Percentiles rank a stretch among this genome's conserved stretches.
phyloP scores from a whole-genome alignment of 495 filamentous ascomycete genomes.

The Aspergillus heteromorphus region DNA sequence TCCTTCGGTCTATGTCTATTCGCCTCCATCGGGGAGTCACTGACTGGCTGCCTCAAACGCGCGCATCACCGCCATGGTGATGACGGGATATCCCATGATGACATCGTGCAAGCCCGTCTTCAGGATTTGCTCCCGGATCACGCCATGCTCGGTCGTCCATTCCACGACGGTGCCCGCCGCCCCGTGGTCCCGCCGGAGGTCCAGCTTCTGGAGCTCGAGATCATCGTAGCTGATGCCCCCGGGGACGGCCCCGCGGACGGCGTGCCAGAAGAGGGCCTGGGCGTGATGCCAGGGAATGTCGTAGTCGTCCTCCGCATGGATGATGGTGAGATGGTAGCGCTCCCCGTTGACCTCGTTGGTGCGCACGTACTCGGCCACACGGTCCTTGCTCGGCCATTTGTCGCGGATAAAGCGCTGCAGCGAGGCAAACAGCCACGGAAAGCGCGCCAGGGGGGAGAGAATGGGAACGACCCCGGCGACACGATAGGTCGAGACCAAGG shows the following conservation, averaged over 20 bases:
- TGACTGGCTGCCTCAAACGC: conserved; percentile 25
- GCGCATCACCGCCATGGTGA: conserved; percentile 43
- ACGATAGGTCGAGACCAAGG: conserved; percentile 40
- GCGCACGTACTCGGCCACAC: conserved; percentile 28
- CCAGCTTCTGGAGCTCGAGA: conserved; percentile 27
- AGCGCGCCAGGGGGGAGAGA: conserved; percentile 34
- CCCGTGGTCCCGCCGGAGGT: conserved; percentile 32
- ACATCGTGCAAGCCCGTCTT: conserved; percentile 49
- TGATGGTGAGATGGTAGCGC: conserved; percentile 25
- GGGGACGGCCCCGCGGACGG: conserved; percentile 32
- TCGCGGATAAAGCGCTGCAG: conserved; percentile 38
- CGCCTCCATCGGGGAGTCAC: conserved; percentile 13
- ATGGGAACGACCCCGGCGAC: conserved; percentile 40
- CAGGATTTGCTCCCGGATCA: conserved; percentile 45
- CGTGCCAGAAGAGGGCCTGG: conserved; percentile 37
- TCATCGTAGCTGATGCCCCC: conserved; percentile 29
- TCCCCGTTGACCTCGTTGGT: conserved; percentile 23
- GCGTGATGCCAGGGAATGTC: conserved; percentile 39
- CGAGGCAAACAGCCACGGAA: conserved; percentile 33
- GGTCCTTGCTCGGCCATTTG: conserved; percentile 39
- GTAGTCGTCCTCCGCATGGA: conserved; percentile 35
- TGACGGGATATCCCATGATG: conserved; percentile 46
- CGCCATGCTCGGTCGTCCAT: conserved; percentile 38
- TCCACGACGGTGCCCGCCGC: conserved; percentile 43
- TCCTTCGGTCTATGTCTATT: background rate